These are phyloP conservation scores for Colletotrichum plurivorum DNA, from an alignment of 2,329 filamentous ascomycete genomes.

Conservation along the genomic window DNA sequence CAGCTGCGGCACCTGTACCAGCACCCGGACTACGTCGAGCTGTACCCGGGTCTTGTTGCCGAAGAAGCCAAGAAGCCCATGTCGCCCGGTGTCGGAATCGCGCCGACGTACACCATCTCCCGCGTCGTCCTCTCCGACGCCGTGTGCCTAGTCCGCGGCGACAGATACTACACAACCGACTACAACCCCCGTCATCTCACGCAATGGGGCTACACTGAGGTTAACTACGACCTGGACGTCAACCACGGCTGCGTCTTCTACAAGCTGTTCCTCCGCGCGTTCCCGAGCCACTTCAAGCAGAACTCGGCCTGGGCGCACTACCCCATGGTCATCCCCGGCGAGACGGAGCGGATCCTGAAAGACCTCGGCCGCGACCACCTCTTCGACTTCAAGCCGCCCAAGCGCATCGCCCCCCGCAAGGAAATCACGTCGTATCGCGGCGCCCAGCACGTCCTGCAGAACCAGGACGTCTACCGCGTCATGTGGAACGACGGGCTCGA, in stretches of 20 bases:
- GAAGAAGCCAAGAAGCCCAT: slow-evolving; percentile 83
- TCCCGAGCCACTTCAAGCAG: slow-evolving; percentile 83
- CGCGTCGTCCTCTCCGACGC: slow-evolving; percentile 84
- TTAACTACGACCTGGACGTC: slow-evolving; percentile 78
- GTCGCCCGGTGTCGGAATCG: slow-evolving; percentile 81
- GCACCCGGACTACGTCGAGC: slow-evolving; percentile 83
- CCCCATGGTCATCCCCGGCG: slow-evolving; percentile 78
- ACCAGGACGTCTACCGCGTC: slow-evolving; percentile 73
- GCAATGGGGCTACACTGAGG: slow-evolving; percentile 87
- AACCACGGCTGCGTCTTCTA: slow-evolving; percentile 89
- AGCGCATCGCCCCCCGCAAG: slow-evolving; percentile 63
- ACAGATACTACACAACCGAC: slow-evolving; percentile 85
- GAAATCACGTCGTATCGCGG: slow-evolving; percentile 73
- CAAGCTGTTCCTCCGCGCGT: slow-evolving; percentile 84
- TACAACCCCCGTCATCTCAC: slow-evolving; percentile 82
- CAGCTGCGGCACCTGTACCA: slow-evolving; percentile 79
- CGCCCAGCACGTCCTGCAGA: slow-evolving; percentile 73
- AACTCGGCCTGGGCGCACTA: slow-evolving; percentile 89
- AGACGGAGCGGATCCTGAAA: slow-evolving; percentile 80
- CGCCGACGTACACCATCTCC: slow-evolving; percentile 82
- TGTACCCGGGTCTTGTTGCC: slow-evolving; percentile 84
- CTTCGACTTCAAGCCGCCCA: slow-evolving; percentile 79
- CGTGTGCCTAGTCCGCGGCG: slow-evolving; percentile 82
- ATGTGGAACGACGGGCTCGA: slow-evolving; percentile 75
- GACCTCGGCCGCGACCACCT: slow-evolving; percentile 75